Conservation (phyloP, 352 stramenopile genomes). For the Pythium aquatile region DNA sequence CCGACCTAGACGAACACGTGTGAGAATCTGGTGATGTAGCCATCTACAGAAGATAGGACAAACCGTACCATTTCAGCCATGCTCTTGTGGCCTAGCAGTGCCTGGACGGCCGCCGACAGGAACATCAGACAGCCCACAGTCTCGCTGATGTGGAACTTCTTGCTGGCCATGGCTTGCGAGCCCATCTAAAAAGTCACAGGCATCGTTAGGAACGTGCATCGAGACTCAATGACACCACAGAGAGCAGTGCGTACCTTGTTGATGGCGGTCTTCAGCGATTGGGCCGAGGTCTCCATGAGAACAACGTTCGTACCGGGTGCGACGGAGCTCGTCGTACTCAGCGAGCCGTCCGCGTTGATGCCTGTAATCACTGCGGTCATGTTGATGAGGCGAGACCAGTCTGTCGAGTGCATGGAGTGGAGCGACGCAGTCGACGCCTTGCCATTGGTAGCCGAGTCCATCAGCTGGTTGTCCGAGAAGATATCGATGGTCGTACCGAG, state of each 20-base stretch:
- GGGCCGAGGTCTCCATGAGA: conserved; percentile 83
- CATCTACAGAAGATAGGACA: too few relatives aligned
- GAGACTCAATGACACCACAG: neutral
- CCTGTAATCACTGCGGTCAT: conserved; percentile 84
- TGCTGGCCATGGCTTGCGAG: conserved; percentile 60
- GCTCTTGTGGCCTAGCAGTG: conserved; percentile 82
- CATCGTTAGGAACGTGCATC: neutral
- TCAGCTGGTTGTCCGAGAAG: conserved; percentile 49
- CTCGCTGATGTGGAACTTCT: conserved; percentile 83
- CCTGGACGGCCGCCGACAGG: conserved; percentile 79
- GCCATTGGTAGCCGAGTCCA: conserved; percentile 47
- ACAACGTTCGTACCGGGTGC: conserved; percentile 75
- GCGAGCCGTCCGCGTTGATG: conserved; percentile 78
- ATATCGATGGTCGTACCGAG: conserved; percentile 83
- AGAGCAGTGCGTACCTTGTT: conserved; percentile 51
- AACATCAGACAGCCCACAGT: conserved; percentile 87
- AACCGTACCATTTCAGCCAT: conserved; percentile 81
- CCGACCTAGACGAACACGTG: conserved; percentile 44
- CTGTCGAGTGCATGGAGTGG: conserved; percentile 76
- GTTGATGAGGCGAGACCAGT: conserved; percentile 84
- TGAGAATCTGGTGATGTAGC: too few relatives aligned
- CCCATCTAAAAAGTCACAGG: conserved; percentile 54
- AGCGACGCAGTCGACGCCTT: conserved; percentile 55
- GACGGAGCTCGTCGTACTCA: conserved; percentile 82
- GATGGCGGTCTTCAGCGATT: conserved; percentile 81